Base-by-base conservation (phyloP, 2,329 filamentous ascomycete species). In the Claviceps africana region DNA sequence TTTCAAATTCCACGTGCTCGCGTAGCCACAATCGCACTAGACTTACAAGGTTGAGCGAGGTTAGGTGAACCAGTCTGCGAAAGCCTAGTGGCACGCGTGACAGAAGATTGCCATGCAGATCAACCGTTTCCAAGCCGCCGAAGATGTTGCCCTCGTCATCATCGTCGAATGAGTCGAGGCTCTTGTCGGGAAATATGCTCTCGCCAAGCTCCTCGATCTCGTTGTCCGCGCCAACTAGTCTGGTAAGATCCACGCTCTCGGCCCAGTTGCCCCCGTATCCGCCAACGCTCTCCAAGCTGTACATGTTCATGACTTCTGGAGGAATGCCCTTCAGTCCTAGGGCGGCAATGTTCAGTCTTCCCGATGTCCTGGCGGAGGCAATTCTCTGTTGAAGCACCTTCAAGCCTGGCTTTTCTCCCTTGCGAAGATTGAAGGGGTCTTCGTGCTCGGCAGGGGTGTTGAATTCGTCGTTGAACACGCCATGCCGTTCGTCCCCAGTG, bases 171-270 rank as follows among this genome's bases (percentile, higher is more conserved):
- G 78, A 72, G 10, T 74, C 71, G 0, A 78, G 74, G 37, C 74
- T 72, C 21, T 75, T 67, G 59, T 96, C 89, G 0, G 91, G 90
- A 59, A 97, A 96, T 19, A 89, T 72, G 2, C 73, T 70, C 19
- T 93, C 86, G 2, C 81, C 78, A 35, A 97, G 73, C 33, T 74
- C 72, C 60, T 87, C 81, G 47, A 98, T 67, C 61, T 95, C 87
- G 61, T 98, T 97, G 62, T 95, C 89, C 9, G 91, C 89, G 6
- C 86, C 89, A 57, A 93, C 80, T 48, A 97, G 82, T 55, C 85
- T 82, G 1, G 83, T 85, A 46, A 97, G 70, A 62, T 97, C 91
- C 11, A 97, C 88, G 54, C 86, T 85, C 66, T 97, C 91, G 2
- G 89, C 89, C 93, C 93, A 97, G 35, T 83, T 81, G 11, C 82